Conservation (phyloP, 768 basidiomycete genomes). For the Lentinula sp. region DNA sequence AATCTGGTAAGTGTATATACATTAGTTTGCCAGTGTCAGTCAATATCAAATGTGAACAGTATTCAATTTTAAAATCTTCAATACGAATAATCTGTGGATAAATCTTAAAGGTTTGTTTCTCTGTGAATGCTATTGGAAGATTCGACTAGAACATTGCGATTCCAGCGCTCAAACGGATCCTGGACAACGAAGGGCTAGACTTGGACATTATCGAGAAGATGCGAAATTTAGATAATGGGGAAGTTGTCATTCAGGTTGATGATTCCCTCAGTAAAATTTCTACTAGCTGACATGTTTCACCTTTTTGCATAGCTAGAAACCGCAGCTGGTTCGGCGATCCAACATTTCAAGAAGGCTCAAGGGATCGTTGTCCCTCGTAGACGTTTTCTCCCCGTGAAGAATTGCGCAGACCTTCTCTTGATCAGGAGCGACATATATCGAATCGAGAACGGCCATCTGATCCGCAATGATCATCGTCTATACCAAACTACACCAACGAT, state of each 20-base stretch:
- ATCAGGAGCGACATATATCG: conserved; percentile 89
- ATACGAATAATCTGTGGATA: conserved; percentile 81
- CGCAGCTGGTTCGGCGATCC: conserved; percentile 84
- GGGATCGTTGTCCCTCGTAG: conserved; percentile 93
- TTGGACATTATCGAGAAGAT: conserved; percentile 94
- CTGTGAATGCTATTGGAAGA: not conserved
- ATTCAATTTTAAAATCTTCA: conserved; percentile 92
- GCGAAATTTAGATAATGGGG: conserved; percentile 81
- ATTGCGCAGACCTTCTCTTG: conserved; percentile 80
- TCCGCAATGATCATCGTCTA: conserved; percentile 78
- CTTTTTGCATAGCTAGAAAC: conserved; percentile 49
- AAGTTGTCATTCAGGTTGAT: conserved; percentile 70
- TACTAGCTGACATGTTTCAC: not conserved
- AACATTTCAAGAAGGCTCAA: conserved; percentile 87
- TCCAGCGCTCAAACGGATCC: conserved; percentile 71
- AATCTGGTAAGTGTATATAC: conserved; percentile 44
- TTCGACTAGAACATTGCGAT: not conserved
- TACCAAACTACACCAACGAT: conserved; percentile 87
- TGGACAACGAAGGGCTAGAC: conserved; percentile 82
- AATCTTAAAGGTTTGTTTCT: conserved; percentile 49
- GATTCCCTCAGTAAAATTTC: not conserved
- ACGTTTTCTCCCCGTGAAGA: conserved; percentile 90
- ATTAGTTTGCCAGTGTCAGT: not conserved
- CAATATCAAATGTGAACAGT: conserved; percentile 27
- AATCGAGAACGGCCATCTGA: conserved; percentile 79